phyloP scores from a whole-genome alignment of 2,329 filamentous ascomycete species.

The Pyrenochaeta sp. region DNA sequence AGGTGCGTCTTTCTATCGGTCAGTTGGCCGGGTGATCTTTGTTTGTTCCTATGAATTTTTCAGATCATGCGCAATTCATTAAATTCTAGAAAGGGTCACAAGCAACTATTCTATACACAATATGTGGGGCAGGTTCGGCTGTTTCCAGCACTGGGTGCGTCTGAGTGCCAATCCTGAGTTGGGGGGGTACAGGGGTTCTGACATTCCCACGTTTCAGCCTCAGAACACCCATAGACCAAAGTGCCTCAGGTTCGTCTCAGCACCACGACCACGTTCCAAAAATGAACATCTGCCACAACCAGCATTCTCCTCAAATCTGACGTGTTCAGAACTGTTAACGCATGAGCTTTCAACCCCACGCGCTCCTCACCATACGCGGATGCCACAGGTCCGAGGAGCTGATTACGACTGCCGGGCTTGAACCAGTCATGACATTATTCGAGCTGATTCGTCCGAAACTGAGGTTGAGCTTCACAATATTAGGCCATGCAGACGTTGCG shows the following conservation, averaged over 20 bases:
- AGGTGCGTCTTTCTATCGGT: no score
- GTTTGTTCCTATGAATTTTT: no score
- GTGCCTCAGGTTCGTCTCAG: constrained; percentile 27
- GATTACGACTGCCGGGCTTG: neutral
- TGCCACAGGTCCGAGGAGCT: neutral
- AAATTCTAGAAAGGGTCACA: no score
- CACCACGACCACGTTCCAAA: constrained; percentile 1
- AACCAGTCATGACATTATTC: neutral
- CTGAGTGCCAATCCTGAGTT: no score
- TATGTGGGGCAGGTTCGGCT: no score
- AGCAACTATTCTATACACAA: no score
- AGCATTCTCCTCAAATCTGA: neutral
- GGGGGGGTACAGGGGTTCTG: neutral
- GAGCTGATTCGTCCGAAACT: neutral
- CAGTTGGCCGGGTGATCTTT: no score
- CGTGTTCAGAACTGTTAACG: constrained; percentile 4
- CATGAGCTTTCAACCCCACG: constrained; percentile 4
- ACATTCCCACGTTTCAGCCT: constrained; percentile 19
- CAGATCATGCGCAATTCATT: no score
- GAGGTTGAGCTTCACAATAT: neutral
- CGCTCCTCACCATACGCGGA: constrained; percentile 2
- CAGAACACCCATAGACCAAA: constrained; percentile 8
- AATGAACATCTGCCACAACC: neutral
- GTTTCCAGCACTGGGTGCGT: no score
- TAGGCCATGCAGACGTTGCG: neutral